Conservation (phyloP, 495 filamentous ascomycete species). For the Tirmania nivea region DNA sequence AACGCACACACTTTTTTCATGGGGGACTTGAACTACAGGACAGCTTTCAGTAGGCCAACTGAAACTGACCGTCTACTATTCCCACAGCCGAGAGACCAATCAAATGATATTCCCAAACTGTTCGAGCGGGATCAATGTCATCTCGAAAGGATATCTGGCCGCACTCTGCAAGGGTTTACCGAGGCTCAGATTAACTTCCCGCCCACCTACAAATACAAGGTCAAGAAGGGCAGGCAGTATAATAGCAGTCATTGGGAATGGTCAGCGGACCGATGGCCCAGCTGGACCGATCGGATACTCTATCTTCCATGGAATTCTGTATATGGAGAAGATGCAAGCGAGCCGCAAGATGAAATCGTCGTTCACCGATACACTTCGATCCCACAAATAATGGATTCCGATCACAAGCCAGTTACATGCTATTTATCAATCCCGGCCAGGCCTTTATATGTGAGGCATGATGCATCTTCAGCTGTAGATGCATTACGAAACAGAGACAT, state of each 20-base stretch:
- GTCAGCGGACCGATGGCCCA: conserved; percentile 62
- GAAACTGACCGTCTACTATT: conserved; percentile 31
- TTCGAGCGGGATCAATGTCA: conserved; percentile 55
- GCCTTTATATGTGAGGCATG: background rate
- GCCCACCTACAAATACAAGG: conserved; percentile 71
- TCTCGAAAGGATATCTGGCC: conserved; percentile 38
- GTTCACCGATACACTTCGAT: conserved; percentile 46
- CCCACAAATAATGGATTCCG: conserved; percentile 51
- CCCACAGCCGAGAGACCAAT: conserved; percentile 34
- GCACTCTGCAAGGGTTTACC: conserved; percentile 49
- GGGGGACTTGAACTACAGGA: conserved; percentile 91
- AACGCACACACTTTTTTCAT: conserved; percentile 60
- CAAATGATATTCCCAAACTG: conserved; percentile 37
- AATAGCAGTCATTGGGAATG: conserved; percentile 31
- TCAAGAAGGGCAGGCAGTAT: conserved; percentile 15
- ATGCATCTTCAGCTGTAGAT: background rate
- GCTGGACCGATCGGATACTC: conserved; percentile 84
- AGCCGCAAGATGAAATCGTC: conserved; percentile 21
- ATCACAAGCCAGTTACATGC: conserved; percentile 42
- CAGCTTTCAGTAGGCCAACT: conserved; percentile 36
- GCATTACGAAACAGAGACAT: background rate
- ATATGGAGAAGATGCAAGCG: conserved; percentile 4
- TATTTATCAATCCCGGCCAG: conserved; percentile 7
- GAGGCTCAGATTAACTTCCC: conserved; percentile 63
- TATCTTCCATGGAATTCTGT: conserved; percentile 36